These are phyloP conservation scores for Pyrenochaeta sp. DNA, from an alignment of 2,329 filamentous ascomycete genomes.

Conservation along the genomic window DNA sequence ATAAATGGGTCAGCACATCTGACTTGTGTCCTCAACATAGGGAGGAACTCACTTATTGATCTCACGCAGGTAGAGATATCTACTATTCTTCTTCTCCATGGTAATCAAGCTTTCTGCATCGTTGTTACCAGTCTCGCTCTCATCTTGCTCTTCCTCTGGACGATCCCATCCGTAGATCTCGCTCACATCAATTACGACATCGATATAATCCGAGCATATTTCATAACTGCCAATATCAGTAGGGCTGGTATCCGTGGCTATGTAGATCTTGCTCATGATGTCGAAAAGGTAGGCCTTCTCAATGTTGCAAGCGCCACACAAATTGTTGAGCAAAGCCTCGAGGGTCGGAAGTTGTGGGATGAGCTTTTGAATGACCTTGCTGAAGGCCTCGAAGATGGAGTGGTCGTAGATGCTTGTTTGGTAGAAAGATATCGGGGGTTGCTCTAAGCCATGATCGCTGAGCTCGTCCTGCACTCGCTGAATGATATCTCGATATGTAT, in stretches of 20 bases:
- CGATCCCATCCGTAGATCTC: constrained; percentile 87
- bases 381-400: constrained; percentile 97
- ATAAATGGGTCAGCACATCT: constrained; percentile 13
- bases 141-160: constrained; percentile 35
- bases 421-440: constrained; percentile 92
- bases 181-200: constrained; percentile 95
- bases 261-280: constrained; percentile 97
- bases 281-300: constrained; percentile 99
- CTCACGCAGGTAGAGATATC: constrained; percentile 70
- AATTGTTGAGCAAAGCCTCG: constrained; percentile 90
- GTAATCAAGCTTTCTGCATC: constrained; percentile 70
- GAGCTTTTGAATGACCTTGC: constrained; percentile 97
- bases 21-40: background rate
- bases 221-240: constrained; percentile 97
- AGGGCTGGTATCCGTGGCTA: constrained; percentile 91
- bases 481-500: constrained; percentile 95
- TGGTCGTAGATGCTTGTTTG: constrained; percentile 98
- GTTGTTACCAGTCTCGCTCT: constrained; percentile 54
- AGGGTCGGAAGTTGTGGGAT: constrained; percentile 92
- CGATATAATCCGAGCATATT: constrained; percentile 98
- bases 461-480: constrained; percentile 97
- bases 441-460: constrained; percentile 90
- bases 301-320: constrained; percentile 92
- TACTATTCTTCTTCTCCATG: constrained; percentile 64
- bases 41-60: constrained; percentile 66